Conservation (phyloP, 495 filamentous ascomycete species). For the Baudoinia panamericana region DNA sequence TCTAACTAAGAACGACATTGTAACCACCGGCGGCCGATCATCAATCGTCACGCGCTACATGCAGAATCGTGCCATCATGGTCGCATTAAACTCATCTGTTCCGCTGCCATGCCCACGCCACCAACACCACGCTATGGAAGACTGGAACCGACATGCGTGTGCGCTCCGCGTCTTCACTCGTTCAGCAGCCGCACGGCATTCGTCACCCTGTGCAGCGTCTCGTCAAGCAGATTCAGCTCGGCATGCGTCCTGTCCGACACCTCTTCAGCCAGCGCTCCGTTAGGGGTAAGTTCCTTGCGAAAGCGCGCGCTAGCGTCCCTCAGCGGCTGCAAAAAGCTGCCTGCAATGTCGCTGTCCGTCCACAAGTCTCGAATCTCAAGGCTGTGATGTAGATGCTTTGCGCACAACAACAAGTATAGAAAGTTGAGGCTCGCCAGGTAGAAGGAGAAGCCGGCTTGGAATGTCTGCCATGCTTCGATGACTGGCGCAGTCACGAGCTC, state of each 20-base stretch:
- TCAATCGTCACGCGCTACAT: too few relatives aligned
- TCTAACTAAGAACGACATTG: too few relatives aligned
- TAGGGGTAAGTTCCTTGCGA: slow-evolving; percentile 24
- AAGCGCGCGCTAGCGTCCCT: slow-evolving; percentile 33
- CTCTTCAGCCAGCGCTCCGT: slow-evolving; percentile 23
- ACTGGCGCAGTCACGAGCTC: slow-evolving; percentile 23
- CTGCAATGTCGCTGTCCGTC: slow-evolving; percentile 27
- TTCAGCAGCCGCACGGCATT: slow-evolving; percentile 15
- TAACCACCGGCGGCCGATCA: too few relatives aligned
- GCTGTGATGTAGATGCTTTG: slow-evolving; percentile 37
- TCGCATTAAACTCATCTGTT: too few relatives aligned
- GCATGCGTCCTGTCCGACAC: slow-evolving; percentile 5
- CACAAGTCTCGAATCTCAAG: slow-evolving; percentile 36
- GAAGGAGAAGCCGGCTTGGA: slow-evolving; percentile 34
- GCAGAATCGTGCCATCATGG: too few relatives aligned
- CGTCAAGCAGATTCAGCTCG: slow-evolving; percentile 19
- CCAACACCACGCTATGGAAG: too few relatives aligned
- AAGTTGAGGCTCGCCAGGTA: slow-evolving; percentile 41
- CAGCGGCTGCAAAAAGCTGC: slow-evolving; percentile 40
- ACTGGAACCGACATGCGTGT: too few relatives aligned
- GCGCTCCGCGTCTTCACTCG: slow-evolving; percentile 6
- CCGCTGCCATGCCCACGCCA: too few relatives aligned
- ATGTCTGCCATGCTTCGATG: slow-evolving; percentile 28
- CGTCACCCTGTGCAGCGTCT: slow-evolving; percentile 16
- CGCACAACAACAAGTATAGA: slow-evolving; percentile 37